A percentile compares a stretch with the other conserved stretches of the same genome.
These are phyloP conservation scores for Epichloe brachyelytri DNA, from an alignment of 2,329 filamentous ascomycete species.

Conservation along the genomic window DNA sequence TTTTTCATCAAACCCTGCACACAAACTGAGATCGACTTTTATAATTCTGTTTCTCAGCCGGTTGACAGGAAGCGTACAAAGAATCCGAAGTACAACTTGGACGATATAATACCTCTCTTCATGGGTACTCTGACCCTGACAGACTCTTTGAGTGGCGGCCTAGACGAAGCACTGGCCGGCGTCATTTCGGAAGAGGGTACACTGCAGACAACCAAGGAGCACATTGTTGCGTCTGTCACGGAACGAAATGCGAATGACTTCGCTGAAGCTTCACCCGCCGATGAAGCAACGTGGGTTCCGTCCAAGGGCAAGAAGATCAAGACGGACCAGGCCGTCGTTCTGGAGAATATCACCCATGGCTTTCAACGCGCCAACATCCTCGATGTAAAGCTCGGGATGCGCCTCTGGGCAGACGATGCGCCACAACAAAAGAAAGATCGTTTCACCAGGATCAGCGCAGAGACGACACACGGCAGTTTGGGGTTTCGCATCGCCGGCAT, in stretches of 20 bases:
- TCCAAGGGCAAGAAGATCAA: slow-evolving; percentile 48
- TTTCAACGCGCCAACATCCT: slow-evolving; percentile 81
- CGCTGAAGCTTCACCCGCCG: slow-evolving; percentile 4
- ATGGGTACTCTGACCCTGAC: slow-evolving; percentile 68
- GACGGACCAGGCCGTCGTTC: slow-evolving; percentile 68
- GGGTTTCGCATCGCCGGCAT: slow-evolving; percentile 55
- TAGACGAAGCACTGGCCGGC: slow-evolving; percentile 35
- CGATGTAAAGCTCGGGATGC: slow-evolving; percentile 79
- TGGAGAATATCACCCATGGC: slow-evolving; percentile 72
- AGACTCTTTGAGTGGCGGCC: slow-evolving; percentile 33
- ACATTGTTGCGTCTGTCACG: slow-evolving; percentile 20
- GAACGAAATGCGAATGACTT: slow-evolving; percentile 18
- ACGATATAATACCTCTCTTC: slow-evolving; percentile 70
- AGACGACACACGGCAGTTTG: slow-evolving; percentile 46
- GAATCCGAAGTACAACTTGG: slow-evolving; percentile 38
- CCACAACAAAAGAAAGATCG: slow-evolving; percentile 43
- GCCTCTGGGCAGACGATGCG: slow-evolving; percentile 72
- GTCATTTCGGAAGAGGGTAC: slow-evolving; percentile 26
- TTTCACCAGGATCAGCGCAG: slow-evolving; percentile 44
- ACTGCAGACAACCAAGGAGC: slow-evolving; percentile 20
- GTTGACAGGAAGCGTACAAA: slow-evolving; percentile 47
- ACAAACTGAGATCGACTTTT: slow-evolving; percentile 74
- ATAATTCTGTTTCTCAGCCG: slow-evolving; percentile 42
- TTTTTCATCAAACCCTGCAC: slow-evolving; percentile 94
- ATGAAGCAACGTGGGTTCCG: slow-evolving; percentile 30